phyloP scores from a whole-genome alignment of 208 protist genomes.

The Leishmania amazonensis region DNA sequence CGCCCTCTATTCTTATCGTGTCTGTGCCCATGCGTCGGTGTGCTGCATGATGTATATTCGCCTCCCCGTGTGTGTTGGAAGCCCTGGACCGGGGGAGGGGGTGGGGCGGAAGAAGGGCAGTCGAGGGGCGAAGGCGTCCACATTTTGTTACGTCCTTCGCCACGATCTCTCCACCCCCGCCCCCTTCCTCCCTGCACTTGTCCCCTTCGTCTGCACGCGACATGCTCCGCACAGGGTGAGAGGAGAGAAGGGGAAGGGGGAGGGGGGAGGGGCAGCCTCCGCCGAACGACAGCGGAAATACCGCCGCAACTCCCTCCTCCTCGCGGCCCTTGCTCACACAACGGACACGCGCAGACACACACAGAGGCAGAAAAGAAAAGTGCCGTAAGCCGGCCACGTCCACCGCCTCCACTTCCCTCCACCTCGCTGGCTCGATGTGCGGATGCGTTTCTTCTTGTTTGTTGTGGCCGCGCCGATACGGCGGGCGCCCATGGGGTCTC shows the following conservation, averaged over 20 bases:
- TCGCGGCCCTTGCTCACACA: not conserved
- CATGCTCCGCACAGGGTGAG: not conserved
- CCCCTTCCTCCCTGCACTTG: too few relatives aligned
- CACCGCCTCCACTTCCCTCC: not conserved
- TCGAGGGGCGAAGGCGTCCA: not conserved
- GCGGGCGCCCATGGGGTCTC: not conserved
- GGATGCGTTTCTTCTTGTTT: not conserved
- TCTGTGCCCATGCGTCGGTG: not conserved
- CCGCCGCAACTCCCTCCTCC: not conserved
- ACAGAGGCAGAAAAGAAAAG: not conserved
- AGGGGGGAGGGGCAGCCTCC: not conserved
- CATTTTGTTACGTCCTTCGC: not conserved
- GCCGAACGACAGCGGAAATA: not conserved
- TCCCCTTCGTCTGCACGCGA: not conserved
- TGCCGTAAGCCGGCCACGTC: not conserved
- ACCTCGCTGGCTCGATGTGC: not conserved
- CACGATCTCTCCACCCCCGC: not conserved
- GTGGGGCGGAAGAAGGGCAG: not conserved
- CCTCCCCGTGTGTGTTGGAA: not conserved
- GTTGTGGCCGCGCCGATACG: not conserved
- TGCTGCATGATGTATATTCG: conserved; percentile 5
- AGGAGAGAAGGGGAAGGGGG: not conserved
- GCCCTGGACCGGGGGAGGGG: not conserved
- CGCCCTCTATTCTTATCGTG: not conserved
- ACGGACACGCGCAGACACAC: not conserved